A percentile compares a stretch with the other conserved stretches of the same genome.
Conservation (phyloP, 164 flowering plant species). For the Piper longum region DNA sequence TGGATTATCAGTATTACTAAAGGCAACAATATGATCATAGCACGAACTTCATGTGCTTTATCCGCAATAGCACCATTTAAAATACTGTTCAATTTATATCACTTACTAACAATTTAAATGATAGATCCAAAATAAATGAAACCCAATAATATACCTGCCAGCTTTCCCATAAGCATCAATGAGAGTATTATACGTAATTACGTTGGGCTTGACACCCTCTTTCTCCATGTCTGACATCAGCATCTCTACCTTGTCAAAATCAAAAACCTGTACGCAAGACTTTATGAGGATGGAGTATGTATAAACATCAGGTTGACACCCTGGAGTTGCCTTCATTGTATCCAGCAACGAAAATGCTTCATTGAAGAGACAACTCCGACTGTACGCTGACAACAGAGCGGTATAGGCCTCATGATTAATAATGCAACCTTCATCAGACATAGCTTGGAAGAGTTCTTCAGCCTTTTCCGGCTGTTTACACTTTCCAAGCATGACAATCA, state of each 20-base stretch:
- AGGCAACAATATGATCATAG: neutral
- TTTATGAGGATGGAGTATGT: conserved; percentile 85
- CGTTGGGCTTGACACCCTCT: conserved; percentile 58
- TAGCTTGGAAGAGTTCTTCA: conserved; percentile 47
- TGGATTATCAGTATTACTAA: neutral
- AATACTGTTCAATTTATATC: too few relatives aligned
- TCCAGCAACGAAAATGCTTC: conserved; percentile 66
- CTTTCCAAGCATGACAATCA: conserved; percentile 96
- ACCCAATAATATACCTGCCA: conserved; percentile 31
- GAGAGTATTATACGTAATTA: conserved; percentile 74
- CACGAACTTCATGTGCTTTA: neutral
- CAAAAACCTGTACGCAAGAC: conserved; percentile 65
- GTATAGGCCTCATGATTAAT: conserved; percentile 62
- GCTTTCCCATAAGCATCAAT: conserved; percentile 91
- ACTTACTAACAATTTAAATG: neutral
- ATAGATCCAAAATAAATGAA: neutral
- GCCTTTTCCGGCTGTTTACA: conserved; percentile 92
- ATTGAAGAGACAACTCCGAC: conserved; percentile 62
- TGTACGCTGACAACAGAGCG: conserved; percentile 83
- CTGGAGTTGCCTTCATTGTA: conserved; percentile 51
- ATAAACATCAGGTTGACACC: conserved; percentile 67
- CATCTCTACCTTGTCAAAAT: conserved; percentile 40
- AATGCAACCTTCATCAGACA: conserved; percentile 78
- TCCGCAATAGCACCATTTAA: neutral
- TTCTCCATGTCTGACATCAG: conserved; percentile 63